phyloP scores from a whole-genome alignment of 768 basidiomycete species.

The Auriscalpium vulgare region DNA sequence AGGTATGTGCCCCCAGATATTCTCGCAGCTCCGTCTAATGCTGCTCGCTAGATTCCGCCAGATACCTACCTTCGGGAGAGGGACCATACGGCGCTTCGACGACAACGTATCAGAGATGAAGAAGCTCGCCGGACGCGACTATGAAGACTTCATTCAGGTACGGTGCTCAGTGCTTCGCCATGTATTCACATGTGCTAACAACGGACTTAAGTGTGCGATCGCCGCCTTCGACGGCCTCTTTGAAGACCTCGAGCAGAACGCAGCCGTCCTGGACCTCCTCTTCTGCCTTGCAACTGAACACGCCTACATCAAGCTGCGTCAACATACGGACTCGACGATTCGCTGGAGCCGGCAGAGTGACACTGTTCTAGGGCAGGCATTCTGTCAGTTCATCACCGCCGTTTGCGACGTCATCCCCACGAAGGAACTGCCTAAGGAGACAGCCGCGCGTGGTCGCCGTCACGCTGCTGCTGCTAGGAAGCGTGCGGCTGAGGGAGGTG shows the following conservation, averaged over 20 bases:
- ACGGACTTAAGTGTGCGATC: slow-evolving; percentile 23
- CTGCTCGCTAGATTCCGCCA: slow-evolving; percentile 14
- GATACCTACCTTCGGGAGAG: slow-evolving; percentile 20
- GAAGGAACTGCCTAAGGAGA: slow-evolving; percentile 19
- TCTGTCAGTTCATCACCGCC: slow-evolving; percentile 18
- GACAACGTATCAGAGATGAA: slow-evolving; percentile 17
- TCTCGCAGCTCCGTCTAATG: neutral
- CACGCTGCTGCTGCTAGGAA: neutral
- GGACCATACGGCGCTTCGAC: slow-evolving; percentile 19
- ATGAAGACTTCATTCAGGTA: slow-evolving; percentile 21
- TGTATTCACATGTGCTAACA: neutral
- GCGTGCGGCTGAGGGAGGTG: neutral
- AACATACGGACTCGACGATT: slow-evolving; percentile 25
- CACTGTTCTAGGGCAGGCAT: slow-evolving; percentile 8
- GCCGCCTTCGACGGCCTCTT: slow-evolving; percentile 27
- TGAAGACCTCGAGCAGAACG: slow-evolving; percentile 15
- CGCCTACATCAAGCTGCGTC: slow-evolving; percentile 24
- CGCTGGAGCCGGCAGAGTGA: slow-evolving; percentile 10
- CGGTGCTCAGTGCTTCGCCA: neutral
- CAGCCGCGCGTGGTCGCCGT: neutral
- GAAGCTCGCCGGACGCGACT: slow-evolving; percentile 19
- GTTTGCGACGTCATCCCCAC: slow-evolving; percentile 21
- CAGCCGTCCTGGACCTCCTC: slow-evolving; percentile 12
- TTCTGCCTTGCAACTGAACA: slow-evolving; percentile 26
- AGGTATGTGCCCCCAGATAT: neutral